Percentiles rank a stretch among this genome's conserved stretches.
Conservation (phyloP, 2,329 filamentous ascomycete genomes). For the Cladophialophora carrionii region DNA sequence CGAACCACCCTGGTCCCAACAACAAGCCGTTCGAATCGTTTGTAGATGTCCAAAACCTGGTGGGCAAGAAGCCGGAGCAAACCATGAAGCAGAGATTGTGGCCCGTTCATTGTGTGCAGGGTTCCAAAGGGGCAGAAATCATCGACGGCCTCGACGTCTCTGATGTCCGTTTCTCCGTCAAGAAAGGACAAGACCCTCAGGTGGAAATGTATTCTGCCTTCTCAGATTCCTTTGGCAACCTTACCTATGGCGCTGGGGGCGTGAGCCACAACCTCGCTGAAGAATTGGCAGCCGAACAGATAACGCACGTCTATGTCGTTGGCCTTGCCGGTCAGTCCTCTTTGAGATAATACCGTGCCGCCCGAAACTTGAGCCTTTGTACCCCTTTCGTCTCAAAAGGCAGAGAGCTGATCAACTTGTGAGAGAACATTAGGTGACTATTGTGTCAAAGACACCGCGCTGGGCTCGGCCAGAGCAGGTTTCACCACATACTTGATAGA, state of each 20-base stretch:
- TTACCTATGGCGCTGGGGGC: slow-evolving; percentile 42
- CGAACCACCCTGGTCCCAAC: slow-evolving; percentile 68
- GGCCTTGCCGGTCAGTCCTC: slow-evolving; percentile 67
- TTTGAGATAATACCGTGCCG: neutral
- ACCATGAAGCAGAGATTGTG: slow-evolving; percentile 72
- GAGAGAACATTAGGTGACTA: slow-evolving; percentile 61
- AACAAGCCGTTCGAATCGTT: slow-evolving; percentile 70
- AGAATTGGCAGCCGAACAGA: slow-evolving; percentile 58
- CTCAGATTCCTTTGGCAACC: slow-evolving; percentile 71
- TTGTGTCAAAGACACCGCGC: slow-evolving; percentile 80
- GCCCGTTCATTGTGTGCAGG: slow-evolving; percentile 87
- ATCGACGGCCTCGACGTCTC: slow-evolving; percentile 68
- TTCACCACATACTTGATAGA: slow-evolving; percentile 76
- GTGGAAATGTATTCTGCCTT: slow-evolving; percentile 97
- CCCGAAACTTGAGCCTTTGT: neutral
- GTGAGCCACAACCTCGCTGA: slow-evolving; percentile 63
- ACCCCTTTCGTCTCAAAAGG: neutral
- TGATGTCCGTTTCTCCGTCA: slow-evolving; percentile 67
- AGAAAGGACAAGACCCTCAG: slow-evolving; percentile 73
- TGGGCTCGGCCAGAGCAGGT: slow-evolving; percentile 75
- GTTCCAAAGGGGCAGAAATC: slow-evolving; percentile 71
- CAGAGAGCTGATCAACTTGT: neutral
- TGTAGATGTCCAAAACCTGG: slow-evolving; percentile 60
- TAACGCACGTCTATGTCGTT: slow-evolving; percentile 82
- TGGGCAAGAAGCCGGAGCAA: slow-evolving; percentile 43